These are phyloP conservation scores for Crithidia expoeki DNA, from an alignment of 208 protist genomes.

Conservation along the genomic window DNA sequence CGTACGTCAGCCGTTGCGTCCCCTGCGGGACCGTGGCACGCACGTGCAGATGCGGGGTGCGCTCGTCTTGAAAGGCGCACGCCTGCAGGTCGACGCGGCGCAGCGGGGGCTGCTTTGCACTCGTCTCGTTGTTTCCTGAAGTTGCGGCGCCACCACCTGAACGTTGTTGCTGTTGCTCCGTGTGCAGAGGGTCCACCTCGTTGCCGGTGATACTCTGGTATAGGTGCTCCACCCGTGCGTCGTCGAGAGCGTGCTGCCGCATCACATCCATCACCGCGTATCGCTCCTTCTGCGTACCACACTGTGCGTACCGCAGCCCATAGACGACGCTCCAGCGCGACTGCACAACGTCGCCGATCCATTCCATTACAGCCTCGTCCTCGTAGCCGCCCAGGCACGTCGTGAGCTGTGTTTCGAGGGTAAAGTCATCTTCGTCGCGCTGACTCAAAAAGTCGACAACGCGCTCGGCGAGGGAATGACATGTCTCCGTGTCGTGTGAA, in stretches of 20 bases:
- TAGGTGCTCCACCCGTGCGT: constrained; percentile 68
- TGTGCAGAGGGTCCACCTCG: constrained; percentile 52
- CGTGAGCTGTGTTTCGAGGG: constrained; percentile 87
- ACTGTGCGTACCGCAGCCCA: constrained; percentile 70
- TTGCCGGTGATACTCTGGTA: constrained; percentile 87
- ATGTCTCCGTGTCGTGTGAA: constrained; percentile 58
- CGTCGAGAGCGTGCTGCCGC: constrained; percentile 61
- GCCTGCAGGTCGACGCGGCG: constrained; percentile 75
- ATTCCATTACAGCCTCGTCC: constrained; percentile 78
- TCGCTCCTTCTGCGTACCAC: constrained; percentile 67
- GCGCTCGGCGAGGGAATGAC: constrained; percentile 59
- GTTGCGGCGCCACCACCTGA: not conserved
- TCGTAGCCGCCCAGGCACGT: constrained; percentile 86
- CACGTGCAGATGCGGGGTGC: constrained; percentile 71
- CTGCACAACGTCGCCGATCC: constrained; percentile 70
- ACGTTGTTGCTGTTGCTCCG: constrained; percentile 16
- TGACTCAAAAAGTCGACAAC: constrained; percentile 73
- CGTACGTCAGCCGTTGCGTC: constrained; percentile 72
- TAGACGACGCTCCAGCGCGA: constrained; percentile 88
- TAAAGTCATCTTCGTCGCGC: constrained; percentile 59
- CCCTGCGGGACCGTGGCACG: constrained; percentile 72
- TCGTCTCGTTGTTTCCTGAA: constrained; percentile 8
- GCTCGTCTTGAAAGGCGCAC: constrained; percentile 82
- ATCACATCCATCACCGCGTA: constrained; percentile 78
- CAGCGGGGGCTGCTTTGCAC: constrained; percentile 51